These are phyloP conservation scores for Lophiostoma macrostomum DNA, from an alignment of 495 filamentous ascomycete species.

Conservation along the genomic window DNA sequence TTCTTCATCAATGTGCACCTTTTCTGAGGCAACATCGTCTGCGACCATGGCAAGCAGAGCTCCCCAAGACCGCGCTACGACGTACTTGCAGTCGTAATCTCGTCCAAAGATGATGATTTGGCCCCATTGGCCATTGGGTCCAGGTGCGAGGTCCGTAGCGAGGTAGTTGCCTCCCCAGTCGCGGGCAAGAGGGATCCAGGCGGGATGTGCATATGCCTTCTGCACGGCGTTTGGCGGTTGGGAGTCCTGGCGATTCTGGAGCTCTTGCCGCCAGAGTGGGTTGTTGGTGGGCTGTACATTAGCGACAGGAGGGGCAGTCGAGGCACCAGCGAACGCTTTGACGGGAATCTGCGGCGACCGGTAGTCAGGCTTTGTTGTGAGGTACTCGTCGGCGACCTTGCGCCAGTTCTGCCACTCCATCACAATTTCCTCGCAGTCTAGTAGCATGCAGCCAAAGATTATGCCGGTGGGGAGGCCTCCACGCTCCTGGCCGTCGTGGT, in stretches of 20 bases:
- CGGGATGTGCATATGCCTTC: conserved; percentile 89
- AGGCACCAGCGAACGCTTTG: conserved; percentile 65
- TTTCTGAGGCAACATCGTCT: conserved; percentile 82
- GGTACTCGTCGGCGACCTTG: conserved; percentile 83
- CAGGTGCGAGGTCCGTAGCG: conserved; percentile 89
- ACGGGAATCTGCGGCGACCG: conserved; percentile 52
- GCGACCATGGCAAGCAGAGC: conserved; percentile 81
- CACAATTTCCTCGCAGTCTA: conserved; percentile 97
- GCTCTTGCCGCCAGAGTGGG: conserved; percentile 76
- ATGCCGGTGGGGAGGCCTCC: conserved; percentile 88
- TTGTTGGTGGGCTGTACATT: conserved; percentile 47
- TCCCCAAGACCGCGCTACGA: conserved; percentile 89
- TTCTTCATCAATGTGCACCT: conserved; percentile 88
- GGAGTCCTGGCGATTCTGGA: conserved; percentile 80
- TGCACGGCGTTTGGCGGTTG: conserved; percentile 83
- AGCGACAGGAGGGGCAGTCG: conserved; percentile 39
- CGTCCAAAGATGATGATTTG: conserved; percentile 95
- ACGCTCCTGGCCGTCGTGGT: conserved; percentile 95
- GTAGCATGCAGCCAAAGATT: conserved; percentile 88
- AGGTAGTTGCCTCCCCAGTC: conserved; percentile 99
- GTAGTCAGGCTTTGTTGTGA: conserved; percentile 53
- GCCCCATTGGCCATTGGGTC: conserved; percentile 86
- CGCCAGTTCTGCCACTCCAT: conserved; percentile 98
- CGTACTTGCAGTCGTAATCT: conserved; percentile 98
- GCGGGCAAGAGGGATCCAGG: conserved; percentile 92